Percentiles rank a stretch among this genome's conserved stretches.
These are phyloP conservation scores for Chaetoceros tenuissimus DNA, from an alignment of 108 stramenopile genomes.

Conservation along the genomic window DNA sequence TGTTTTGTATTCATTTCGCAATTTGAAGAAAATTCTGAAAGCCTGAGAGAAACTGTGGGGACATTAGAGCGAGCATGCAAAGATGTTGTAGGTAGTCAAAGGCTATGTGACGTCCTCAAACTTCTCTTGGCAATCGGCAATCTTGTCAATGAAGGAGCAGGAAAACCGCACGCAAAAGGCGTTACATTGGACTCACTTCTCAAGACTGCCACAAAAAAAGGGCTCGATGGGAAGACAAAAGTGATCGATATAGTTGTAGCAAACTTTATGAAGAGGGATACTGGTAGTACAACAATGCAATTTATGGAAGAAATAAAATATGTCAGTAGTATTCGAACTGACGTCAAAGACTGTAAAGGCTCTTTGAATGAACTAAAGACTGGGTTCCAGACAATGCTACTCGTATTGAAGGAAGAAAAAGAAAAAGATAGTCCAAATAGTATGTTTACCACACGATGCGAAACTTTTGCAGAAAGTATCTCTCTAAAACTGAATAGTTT, in stretches of 20 bases:
- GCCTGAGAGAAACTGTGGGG: constrained; percentile 8
- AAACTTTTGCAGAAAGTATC: too few species aligned
- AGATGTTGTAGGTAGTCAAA: constrained; percentile 17
- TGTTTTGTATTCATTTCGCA: constrained; percentile 18
- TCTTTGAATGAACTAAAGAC: too few species aligned
- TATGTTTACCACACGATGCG: too few species aligned
- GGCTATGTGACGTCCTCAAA: constrained; percentile 15
- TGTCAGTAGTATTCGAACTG: too few species aligned
- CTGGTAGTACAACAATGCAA: too few species aligned
- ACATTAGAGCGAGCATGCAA: constrained; percentile 21
- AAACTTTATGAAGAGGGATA: not conserved
- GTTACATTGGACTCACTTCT: constrained; percentile 33
- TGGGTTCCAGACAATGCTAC: too few species aligned
- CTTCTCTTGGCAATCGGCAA: constrained; percentile 29
- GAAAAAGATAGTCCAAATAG: too few species aligned
- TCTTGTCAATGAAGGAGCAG: constrained; percentile 24
- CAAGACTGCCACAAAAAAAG: constrained; percentile 28
- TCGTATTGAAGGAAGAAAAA: too few species aligned
- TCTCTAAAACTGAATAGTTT: too few species aligned
- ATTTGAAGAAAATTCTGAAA: constrained; percentile 18
- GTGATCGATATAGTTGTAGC: constrained; percentile 18
- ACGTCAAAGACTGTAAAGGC: too few species aligned
- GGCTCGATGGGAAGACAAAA: constrained; percentile 31
- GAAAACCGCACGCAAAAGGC: constrained; percentile 17
- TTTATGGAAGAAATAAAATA: too few species aligned